Conservation (phyloP, 2,329 filamentous ascomycete species). For the Xylariaceae sp. region DNA sequence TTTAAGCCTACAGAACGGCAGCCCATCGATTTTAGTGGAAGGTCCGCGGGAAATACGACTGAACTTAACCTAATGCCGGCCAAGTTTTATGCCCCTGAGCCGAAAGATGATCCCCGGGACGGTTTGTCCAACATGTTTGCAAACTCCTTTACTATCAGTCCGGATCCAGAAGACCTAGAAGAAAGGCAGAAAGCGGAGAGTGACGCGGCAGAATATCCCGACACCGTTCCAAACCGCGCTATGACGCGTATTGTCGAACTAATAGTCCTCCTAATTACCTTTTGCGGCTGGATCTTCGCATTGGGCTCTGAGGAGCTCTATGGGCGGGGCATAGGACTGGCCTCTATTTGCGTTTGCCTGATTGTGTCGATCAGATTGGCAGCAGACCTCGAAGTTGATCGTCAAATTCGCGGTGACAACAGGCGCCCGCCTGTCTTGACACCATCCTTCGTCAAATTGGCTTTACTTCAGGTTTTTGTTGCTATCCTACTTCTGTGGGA, state of each 20-base stretch:
- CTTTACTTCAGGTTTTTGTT: slow-evolving; percentile 25
- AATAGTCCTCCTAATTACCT: slow-evolving; percentile 24
- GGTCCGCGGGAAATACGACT: slow-evolving; percentile 14
- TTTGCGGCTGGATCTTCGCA: slow-evolving; percentile 28
- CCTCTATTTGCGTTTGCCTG: slow-evolving; percentile 27
- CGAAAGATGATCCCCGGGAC: slow-evolving; percentile 31
- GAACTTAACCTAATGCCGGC: slow-evolving; percentile 26
- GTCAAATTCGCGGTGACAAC: slow-evolving; percentile 20
- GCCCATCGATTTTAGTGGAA: slow-evolving; percentile 24
- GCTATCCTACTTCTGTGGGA: slow-evolving; percentile 28
- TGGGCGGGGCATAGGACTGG: slow-evolving; percentile 26
- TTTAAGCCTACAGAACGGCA: slow-evolving; percentile 35
- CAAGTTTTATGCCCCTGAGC: slow-evolving; percentile 30
- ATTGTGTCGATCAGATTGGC: slow-evolving; percentile 31
- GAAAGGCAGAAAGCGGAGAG: slow-evolving; percentile 6
- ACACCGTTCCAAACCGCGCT: slow-evolving; percentile 20
- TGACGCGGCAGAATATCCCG: neutral
- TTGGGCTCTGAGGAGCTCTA: slow-evolving; percentile 27
- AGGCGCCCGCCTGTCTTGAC: slow-evolving; percentile 22
- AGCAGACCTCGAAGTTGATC: slow-evolving; percentile 30
- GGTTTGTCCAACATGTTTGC: slow-evolving; percentile 32
- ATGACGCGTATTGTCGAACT: slow-evolving; percentile 26
- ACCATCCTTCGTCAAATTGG: slow-evolving; percentile 28
- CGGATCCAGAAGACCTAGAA: slow-evolving; percentile 26
- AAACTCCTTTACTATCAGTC: slow-evolving; percentile 32